A percentile compares a stretch with the other conserved stretches of the same genome.
Evolutionary conservation across 306 rosid genomes (phyloP).

Genomic region (Quercus suber): DNA sequence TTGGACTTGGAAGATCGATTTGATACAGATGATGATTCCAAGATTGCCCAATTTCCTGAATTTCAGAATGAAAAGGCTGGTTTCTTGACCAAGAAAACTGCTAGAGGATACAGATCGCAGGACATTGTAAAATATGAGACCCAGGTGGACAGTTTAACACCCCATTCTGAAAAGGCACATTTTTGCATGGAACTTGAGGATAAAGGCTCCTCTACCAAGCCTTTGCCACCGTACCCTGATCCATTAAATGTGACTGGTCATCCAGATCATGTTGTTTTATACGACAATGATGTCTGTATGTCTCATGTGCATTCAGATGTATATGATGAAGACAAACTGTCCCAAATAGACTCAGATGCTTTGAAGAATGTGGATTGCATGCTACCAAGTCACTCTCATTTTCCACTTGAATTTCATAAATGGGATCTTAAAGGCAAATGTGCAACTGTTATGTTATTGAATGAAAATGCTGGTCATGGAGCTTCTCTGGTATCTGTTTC

Average conservation of each 20-base stretch:
- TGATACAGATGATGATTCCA: slow-evolving; percentile 18
- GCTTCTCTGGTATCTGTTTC: not conserved
- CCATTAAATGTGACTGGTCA: slow-evolving; percentile 4
- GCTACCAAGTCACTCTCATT: slow-evolving; percentile 21
- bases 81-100: slow-evolving; percentile 13
- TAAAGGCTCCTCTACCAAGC: slow-evolving; percentile 1
- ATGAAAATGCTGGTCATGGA: not conserved
- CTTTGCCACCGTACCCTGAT: slow-evolving; percentile 25
- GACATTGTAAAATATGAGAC: slow-evolving; percentile 15
- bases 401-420: slow-evolving; percentile 31
- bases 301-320: not conserved
- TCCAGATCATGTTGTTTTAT: slow-evolving; percentile 3
- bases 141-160: slow-evolving; percentile 7
- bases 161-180: slow-evolving; percentile 15
- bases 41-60: slow-evolving; percentile 17
- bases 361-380: slow-evolving; percentile 18
- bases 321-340: slow-evolving; percentile 8
- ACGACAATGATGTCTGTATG: not conserved
- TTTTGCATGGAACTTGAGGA: slow-evolving; percentile 27
- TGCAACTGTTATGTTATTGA: slow-evolving; percentile 27
- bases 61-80: slow-evolving; percentile 6
- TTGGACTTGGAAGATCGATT: slow-evolving; percentile 27
- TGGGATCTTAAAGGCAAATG: slow-evolving; percentile 58
- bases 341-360: slow-evolving; percentile 19
- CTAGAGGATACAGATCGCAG: slow-evolving; percentile 25